Base-by-base conservation (phyloP, 2,329 filamentous ascomycete genomes). In the Leptosphaerulina australis region DNA sequence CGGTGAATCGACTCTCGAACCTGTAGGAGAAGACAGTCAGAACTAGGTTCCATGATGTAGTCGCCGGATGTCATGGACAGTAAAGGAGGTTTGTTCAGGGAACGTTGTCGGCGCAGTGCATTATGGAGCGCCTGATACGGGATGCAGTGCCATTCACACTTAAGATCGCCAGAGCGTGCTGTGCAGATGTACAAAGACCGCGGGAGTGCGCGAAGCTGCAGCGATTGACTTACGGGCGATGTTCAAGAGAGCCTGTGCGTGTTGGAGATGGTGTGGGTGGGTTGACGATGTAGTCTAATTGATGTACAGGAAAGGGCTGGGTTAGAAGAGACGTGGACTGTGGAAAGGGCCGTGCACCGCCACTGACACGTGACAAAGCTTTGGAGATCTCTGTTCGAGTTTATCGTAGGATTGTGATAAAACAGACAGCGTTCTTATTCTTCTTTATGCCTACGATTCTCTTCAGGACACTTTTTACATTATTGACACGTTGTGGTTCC, bases 291-390 rank as follows among this genome's bases (percentile, higher is more conserved):
- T 61, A 63, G 63, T 72, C 64, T 73, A 70, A 69, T 64, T 68
- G 69, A 70, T 71, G 69, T 68, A 67, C 67, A 64, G 64, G 65
- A 67, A 64, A 59, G 68, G 64, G 68, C 67, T 68, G 65, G 67
- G 62, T 64, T 60, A n/a, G 68, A 69, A 66, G 65, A 70, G 67
- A 71, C 64, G 67, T 62, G 54, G 60, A 59, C 58, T 57, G n/a
- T 61, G 54, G 53, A 31, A 26, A 44, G 40, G 56, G 50, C 56
- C 51, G 63, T 59, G 58, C 60, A 59, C 56, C 58, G 60, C 62
- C 43, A 55, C 46, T 36, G 40, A 45, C 69, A 71, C 69, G 69
- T 72, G 68, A 71, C 58, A 53, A 44, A 47, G 47, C n/a, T 60
- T 44, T 53, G 43, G 45, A 44, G 38, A 59, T 55, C 52, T 28